Evolutionary conservation across 495 filamentous ascomycete genomes (phyloP), one percentile per base, ranked within the genome.

Genomic region (Podospora pseudocomata): DNA sequence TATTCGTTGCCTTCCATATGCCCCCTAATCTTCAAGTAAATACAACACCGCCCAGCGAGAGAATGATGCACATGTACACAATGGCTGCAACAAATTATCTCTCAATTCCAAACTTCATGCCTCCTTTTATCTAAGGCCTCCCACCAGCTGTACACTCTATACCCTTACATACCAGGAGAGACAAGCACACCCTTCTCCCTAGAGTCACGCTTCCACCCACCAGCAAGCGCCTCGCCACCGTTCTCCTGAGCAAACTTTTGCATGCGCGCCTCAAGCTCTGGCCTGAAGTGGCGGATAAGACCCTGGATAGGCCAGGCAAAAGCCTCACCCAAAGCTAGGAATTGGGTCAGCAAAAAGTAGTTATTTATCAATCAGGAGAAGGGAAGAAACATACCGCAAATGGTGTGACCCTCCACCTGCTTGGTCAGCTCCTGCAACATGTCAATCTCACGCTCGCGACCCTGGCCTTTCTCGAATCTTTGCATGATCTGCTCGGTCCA

Each of bases 361-460:
- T 23, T 23, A 23, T 23, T 27, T 2, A 18, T 56, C 20, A 27
- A 3, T 49, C 4, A 32, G 1, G 2, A 32, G 16, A 32, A 13
- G 5, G 55, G 59, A 65, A 67, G 26, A 72, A 66, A 80, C 85
- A 75, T 83, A 89, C 87, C 95, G 81, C 95, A 99, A 70, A 99
- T 99, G 16, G 95, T 97, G 83, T 98, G 95, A 18, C 95, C 95
- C 83, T 99, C 95, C 63, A 99, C 95, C 82, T 98, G 96, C 85
- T 98, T 98, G 65, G 95, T 99, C 68, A 99, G 82, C 84, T 99
- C 95, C 83, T 98, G 95, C 68, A 99, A 86, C 95, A 99, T 99
- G 80, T 99, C 95, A 78, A 99, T 99, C 81, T 99, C 95, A 55
- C 95, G 83, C 77, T 89, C 89, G 63, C 92, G 87, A 64, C 90